These are phyloP conservation scores for Crepidotus variabilis DNA, from an alignment of 768 basidiomycete genomes.

Conservation along the genomic window DNA sequence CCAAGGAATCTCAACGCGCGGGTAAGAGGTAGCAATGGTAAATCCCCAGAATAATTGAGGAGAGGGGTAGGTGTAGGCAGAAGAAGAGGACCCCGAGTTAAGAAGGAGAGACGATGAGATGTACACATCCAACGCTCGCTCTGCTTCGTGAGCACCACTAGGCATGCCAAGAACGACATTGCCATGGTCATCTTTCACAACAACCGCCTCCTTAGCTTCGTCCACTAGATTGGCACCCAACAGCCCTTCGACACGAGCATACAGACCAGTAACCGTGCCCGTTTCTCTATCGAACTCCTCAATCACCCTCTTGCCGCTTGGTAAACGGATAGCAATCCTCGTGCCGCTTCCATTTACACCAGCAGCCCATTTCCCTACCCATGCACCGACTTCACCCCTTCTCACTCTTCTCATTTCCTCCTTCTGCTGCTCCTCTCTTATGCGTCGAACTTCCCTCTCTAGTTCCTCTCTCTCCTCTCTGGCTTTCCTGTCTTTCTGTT, in stretches of 20 bases:
- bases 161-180: constrained; percentile 40
- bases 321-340: constrained; percentile 51
- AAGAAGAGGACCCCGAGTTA: constrained; percentile 9
- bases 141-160: constrained; percentile 12
- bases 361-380: constrained; percentile 34
- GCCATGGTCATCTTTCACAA: neutral
- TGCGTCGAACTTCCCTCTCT: constrained; percentile 14
- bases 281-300: constrained; percentile 42
- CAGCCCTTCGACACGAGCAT: constrained; percentile 62
- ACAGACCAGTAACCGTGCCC: constrained; percentile 60
- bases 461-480: constrained; percentile 14
- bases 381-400: constrained; percentile 54
- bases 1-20: constrained; percentile 62
- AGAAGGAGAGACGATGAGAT: constrained; percentile 12
- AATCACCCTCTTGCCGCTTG: constrained; percentile 54
- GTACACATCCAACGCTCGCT: neutral
- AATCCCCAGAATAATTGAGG: constrained; percentile 69
- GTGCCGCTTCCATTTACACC: constrained; percentile 16
- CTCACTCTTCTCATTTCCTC: constrained; percentile 41
- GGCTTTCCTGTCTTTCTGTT: constrained; percentile 27
- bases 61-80: constrained; percentile 14
- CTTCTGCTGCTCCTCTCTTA: constrained; percentile 12
- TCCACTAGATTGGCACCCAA: neutral
- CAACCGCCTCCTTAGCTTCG: constrained; percentile 11
- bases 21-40: constrained; percentile 64